A percentile compares a stretch with the other conserved stretches of the same genome.
Conservation (phyloP, 2,329 filamentous ascomycete genomes). For the Cladorrhinum sp. region DNA sequence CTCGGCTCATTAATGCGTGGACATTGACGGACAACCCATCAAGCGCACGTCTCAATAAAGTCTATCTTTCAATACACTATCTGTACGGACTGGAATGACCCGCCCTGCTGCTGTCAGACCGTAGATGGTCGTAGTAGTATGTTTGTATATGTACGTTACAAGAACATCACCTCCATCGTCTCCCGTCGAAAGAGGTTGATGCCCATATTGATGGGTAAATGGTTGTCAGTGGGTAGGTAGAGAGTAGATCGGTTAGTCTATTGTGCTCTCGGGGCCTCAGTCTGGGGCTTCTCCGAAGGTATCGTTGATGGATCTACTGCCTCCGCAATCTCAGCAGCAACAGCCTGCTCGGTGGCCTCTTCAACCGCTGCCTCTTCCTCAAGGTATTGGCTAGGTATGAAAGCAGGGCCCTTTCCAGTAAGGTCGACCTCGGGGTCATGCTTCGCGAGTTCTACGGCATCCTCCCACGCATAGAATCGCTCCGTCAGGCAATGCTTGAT, state of each 20-base stretch:
- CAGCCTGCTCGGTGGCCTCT: slow-evolving; percentile 31
- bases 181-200: background rate
- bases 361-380: slow-evolving; percentile 37
- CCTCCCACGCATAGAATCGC: slow-evolving; percentile 83
- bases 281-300: slow-evolving; percentile 16
- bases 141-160: slow-evolving; percentile 10
- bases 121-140: background rate
- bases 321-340: slow-evolving; percentile 14
- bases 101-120: background rate
- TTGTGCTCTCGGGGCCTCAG: slow-evolving; percentile 24
- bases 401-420: slow-evolving; percentile 46
- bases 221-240: no score
- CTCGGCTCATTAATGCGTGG: slow-evolving; percentile 26
- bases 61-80: slow-evolving; percentile 19
- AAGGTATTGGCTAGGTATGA: slow-evolving; percentile 43
- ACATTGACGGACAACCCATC: slow-evolving; percentile 1
- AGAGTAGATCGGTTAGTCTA: background rate
- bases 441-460: slow-evolving; percentile 65
- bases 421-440: slow-evolving; percentile 66
- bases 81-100: slow-evolving; percentile 20
- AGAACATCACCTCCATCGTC: slow-evolving; percentile 1
- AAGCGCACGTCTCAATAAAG: background rate
- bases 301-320: slow-evolving; percentile 21
- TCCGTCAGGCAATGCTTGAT: slow-evolving; percentile 87
- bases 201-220: background rate